Evolutionary conservation across 73 alveolate species (phyloP).

Genomic region (Blepharisma japonicum): DNA sequence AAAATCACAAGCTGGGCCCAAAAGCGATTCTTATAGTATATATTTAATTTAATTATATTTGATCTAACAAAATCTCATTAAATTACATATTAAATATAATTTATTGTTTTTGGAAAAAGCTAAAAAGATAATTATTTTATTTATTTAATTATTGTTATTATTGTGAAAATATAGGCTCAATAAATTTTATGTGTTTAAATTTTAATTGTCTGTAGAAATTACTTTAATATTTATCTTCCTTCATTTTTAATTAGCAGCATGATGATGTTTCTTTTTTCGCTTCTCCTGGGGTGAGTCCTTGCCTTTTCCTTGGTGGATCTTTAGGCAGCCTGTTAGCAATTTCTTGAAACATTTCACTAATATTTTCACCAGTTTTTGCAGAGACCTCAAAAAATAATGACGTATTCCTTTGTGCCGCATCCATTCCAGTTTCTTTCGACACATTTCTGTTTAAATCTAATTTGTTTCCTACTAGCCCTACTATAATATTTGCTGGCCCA

Average conservation of each 20-base stretch:
- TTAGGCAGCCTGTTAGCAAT: constrained; percentile 20
- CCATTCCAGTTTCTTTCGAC: not conserved
- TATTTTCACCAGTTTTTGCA: constrained; percentile 7
- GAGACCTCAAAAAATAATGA: not conserved
- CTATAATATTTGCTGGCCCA: constrained; percentile 46
- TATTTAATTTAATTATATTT: no score
- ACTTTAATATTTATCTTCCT: no score
- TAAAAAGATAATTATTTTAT: no score
- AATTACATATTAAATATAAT: no score
- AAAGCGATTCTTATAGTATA: no score
- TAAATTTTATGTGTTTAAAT: no score
- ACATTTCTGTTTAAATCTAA: not conserved
- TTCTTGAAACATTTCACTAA: not conserved
- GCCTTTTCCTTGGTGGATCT: not conserved
- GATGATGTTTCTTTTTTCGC: not conserved
- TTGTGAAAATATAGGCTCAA: no score
- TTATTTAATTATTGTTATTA: no score
- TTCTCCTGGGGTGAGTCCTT: constrained; percentile 13
- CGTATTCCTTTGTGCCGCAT: not conserved
- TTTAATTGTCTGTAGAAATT: no score
- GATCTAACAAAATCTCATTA: no score
- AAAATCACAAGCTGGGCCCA: constrained; percentile 18
- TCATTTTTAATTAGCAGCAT: not conserved
- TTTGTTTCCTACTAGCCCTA: constrained; percentile 29
- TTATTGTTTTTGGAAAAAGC: no score